Evolutionary conservation across 1,284 basidiomycete genomes (phyloP).

Genomic region (Pseudozyma hubeiensis): DNA sequence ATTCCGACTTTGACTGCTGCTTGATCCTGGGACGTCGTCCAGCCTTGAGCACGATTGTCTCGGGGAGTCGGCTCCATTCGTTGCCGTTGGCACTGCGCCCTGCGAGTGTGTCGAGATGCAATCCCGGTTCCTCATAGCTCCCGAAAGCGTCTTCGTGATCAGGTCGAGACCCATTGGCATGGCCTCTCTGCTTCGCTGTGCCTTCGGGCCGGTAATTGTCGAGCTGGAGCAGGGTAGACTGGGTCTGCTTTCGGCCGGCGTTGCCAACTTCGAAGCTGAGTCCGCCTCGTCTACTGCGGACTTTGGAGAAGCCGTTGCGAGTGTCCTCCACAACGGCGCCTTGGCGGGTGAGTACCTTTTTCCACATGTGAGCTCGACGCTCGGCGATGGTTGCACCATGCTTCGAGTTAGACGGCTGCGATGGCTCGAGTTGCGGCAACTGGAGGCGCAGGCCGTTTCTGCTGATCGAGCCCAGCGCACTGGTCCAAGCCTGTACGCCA

Average conservation of each 20-base stretch:
- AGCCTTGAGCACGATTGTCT: slow-evolving; percentile 33
- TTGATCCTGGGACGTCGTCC: slow-evolving; percentile 22
- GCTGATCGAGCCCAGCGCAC: slow-evolving; percentile 18
- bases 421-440: slow-evolving; percentile 4
- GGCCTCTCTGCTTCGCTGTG: slow-evolving; percentile 1
- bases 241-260: slow-evolving; percentile 16
- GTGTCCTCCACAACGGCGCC: slow-evolving; percentile 33
- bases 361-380: slow-evolving; percentile 52
- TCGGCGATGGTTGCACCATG: slow-evolving; percentile 52
- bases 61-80: slow-evolving; percentile 8
- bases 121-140: neutral
- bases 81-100: neutral
- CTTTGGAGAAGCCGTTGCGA: slow-evolving; percentile 27
- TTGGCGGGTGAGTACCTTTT: slow-evolving; percentile 26
- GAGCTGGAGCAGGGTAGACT: slow-evolving; percentile 29
- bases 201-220: slow-evolving; percentile 11
- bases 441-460: slow-evolving; percentile 20
- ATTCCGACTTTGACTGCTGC: slow-evolving; percentile 29
- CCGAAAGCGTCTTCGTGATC: neutral
- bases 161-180: neutral
- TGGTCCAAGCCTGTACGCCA: slow-evolving; percentile 34
- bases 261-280: slow-evolving; percentile 45
- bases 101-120: neutral
- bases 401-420: slow-evolving; percentile 5
- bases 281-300: slow-evolving; percentile 35